Base-by-base conservation (phyloP, 2,329 filamentous ascomycete species). In the Colletotrichum cordylinicola region DNA sequence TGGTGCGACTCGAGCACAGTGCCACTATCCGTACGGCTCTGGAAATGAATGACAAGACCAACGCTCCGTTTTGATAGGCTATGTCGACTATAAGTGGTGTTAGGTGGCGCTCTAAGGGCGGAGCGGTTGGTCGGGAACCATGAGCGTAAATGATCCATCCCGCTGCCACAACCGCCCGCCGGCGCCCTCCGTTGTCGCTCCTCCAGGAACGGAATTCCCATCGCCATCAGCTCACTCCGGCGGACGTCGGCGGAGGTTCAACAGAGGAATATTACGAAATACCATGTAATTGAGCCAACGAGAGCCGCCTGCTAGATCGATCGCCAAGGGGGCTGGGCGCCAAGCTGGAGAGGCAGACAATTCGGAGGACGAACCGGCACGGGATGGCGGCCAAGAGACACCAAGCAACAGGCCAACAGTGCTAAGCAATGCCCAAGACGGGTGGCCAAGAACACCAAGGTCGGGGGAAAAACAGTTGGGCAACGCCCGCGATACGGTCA, bases 321-420 rank as follows among this genome's bases (percentile, higher is more conserved):
- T 76, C 70, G 74, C 74, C 74, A 69, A 76, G 74, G 29, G 35
- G 31, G 31, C 74, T 69, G 58, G 70, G 64, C 74, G 70, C 70
- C 74, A 68, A 69, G 67, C 18, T 48, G 39, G 33, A 67, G 62
- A 65, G 55, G 39, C 55, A 66, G 66, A 33, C 35, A 64, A 18
- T 39, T 33, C 55, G 39, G 35, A 68, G 33, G 65, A 52, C 15
- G n/a, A 55, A 33, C n/a, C 31, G 39, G 68, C 58, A 61, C 69
- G 43, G 58, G 18, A 60, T 74, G 74, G 70, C 29, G 29, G 56
- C 58, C 74, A 73, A 65, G 58, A 37, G 18, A 29, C 18, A 24
- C 24, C 56, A 56, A 72, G 68, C 35, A 75, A 35, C 62, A 74
- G 8, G 13, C 43, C 43, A 52, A 52, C 43, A 52, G 10, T 21